phyloP scores from a whole-genome alignment of 2,329 filamentous ascomycete species.

The Aspergillus floridensis region DNA sequence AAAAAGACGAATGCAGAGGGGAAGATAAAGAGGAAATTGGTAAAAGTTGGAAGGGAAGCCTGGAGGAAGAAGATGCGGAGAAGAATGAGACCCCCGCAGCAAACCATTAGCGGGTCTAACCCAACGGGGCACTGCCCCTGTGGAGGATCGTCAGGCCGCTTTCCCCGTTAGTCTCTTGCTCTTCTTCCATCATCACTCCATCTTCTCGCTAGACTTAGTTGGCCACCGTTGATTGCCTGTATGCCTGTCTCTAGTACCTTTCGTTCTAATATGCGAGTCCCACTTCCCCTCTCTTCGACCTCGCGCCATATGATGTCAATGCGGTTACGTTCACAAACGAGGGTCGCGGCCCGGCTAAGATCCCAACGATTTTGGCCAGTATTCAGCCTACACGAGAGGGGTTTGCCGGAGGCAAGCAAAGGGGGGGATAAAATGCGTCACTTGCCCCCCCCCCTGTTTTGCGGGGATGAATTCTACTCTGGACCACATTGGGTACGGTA shows the following conservation, averaged over 20 bases:
- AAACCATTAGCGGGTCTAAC: background rate
- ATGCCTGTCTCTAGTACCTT: background rate
- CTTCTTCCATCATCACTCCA: background rate
- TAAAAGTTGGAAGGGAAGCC: background rate
- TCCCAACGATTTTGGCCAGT: background rate
- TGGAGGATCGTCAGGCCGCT: constrained; percentile 5
- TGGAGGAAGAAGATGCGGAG: constrained; percentile 3
- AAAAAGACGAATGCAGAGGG: background rate
- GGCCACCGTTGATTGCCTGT: background rate
- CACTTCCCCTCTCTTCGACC: background rate
- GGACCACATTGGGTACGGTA: background rate
- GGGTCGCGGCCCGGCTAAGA: background rate
- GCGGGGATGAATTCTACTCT: background rate
- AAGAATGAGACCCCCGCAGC: background rate
- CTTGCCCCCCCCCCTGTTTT: background rate
- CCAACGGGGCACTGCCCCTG: constrained; percentile 1
- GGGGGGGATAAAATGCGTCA: constrained; percentile 1
- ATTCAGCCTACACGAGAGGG: background rate
- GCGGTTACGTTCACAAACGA: background rate
- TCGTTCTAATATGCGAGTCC: background rate
- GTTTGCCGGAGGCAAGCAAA: background rate
- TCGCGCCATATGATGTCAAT: background rate
- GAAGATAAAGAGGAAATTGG: background rate
- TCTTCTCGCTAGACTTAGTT: background rate
- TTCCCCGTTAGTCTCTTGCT: background rate